These are phyloP conservation scores for Colletotrichum gloeosporioides DNA, from an alignment of 2,329 filamentous ascomycete species.

Conservation along the genomic window DNA sequence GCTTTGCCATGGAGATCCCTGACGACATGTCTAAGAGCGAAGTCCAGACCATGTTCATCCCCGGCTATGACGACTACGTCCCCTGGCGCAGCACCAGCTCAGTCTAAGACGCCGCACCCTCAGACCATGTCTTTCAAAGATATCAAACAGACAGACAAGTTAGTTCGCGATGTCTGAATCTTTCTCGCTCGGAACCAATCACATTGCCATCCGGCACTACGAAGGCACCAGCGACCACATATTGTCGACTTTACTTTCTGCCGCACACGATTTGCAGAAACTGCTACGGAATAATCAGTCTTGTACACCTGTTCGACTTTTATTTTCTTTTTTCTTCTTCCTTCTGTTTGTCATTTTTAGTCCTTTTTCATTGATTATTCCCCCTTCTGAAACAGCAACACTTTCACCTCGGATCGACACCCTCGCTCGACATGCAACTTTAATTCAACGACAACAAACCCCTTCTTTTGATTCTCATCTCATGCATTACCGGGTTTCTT, in stretches of 20 bases:
- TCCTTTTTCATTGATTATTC: background rate
- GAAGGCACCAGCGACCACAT: background rate
- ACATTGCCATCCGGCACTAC: background rate
- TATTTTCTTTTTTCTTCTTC: conserved; percentile 12
- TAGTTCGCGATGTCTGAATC: background rate
- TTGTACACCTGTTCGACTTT: conserved; percentile 15
- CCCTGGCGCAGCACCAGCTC: background rate
- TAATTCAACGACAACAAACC: background rate
- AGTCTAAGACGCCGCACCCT: background rate
- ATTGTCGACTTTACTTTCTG: conserved; percentile 17
- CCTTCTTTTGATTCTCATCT: background rate
- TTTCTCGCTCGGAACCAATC: background rate
- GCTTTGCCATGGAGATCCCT: conserved; percentile 16
- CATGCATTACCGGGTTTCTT: background rate
- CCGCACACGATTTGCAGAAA: conserved; percentile 10
- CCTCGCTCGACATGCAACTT: background rate
- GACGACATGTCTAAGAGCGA: conserved; percentile 15
- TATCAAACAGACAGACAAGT: background rate
- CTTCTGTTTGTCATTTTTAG: conserved; percentile 3
- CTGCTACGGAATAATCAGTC: conserved; percentile 4
- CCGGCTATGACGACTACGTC: conserved; percentile 16
- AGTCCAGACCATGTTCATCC: conserved; percentile 15
- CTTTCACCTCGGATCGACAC: background rate
- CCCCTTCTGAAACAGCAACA: background rate
- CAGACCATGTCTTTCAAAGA: background rate